Conservation (phyloP, 2,329 filamentous ascomycete species). For the Beauveria brongniartii region DNA sequence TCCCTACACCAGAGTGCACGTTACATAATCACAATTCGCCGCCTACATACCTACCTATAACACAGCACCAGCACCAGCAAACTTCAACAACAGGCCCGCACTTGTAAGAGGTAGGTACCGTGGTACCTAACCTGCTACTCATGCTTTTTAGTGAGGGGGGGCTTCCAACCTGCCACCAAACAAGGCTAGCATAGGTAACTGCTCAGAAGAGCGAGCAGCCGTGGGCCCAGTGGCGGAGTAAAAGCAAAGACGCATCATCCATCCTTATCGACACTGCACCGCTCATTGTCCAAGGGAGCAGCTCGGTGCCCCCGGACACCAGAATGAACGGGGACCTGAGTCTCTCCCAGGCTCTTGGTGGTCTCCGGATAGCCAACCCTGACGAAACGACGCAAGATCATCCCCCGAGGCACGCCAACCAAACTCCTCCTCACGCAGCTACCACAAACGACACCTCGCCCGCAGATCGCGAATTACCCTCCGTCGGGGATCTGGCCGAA, state of each 20-base stretch:
- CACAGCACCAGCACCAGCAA: too few relatives aligned
- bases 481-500: background rate
- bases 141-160: too few relatives aligned
- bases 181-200: background rate
- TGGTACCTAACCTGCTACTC: too few relatives aligned
- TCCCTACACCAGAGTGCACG: too few relatives aligned
- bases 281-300: constrained; percentile 14
- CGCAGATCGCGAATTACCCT: background rate
- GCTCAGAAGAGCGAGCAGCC: background rate
- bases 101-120: too few relatives aligned
- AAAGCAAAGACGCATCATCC: constrained; percentile 8
- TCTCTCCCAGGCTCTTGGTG: constrained; percentile 85
- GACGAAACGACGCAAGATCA: constrained; percentile 54
- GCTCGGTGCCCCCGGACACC: constrained; percentile 15
- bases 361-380: constrained; percentile 92
- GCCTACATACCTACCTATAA: too few relatives aligned
- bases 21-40: too few relatives aligned
- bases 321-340: constrained; percentile 89
- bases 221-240: constrained; percentile 7
- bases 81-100: too few relatives aligned
- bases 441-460: background rate
- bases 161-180: background rate
- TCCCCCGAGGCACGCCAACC: constrained; percentile 14
- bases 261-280: background rate
- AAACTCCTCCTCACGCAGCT: constrained; percentile 2